Evolutionary conservation across 805 yeast genomes (phyloP).

Genomic region (Candida coquimbonensis): DNA sequence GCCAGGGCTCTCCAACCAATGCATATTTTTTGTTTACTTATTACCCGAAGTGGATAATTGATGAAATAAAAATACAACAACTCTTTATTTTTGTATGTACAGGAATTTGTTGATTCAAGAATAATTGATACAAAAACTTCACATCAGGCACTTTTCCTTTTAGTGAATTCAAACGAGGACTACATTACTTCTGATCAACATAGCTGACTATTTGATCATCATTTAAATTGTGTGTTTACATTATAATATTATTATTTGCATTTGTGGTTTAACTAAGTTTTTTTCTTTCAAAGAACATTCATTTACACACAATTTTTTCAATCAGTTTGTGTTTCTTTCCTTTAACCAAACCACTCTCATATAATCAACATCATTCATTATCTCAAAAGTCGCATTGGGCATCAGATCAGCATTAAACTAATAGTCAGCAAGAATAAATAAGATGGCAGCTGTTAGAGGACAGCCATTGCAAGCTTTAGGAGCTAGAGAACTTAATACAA

Average conservation of each 20-base stretch:
- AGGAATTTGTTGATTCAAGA: not conserved
- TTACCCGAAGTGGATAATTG: conserved; percentile 15
- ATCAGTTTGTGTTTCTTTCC: not conserved
- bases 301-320: not conserved
- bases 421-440: not conserved
- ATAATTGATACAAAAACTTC: conserved; percentile 1
- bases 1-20: not conserved
- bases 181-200: not conserved
- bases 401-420: too few relatives aligned
- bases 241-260: not conserved
- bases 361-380: not conserved
- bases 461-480: conserved; percentile 34
- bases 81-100: not conserved
- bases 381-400: not conserved
- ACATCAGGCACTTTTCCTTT: not conserved
- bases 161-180: too few relatives aligned
- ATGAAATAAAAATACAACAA: not conserved
- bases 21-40: conserved; percentile 18
- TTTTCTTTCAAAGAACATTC: not conserved
- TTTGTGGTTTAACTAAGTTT: conserved; percentile 3
- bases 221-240: not conserved
- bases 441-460: conserved; percentile 28
- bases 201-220: not conserved
- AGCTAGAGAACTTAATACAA: conserved; percentile 27
- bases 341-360: not conserved